Conservation (phyloP, 495 filamentous ascomycete genomes). For the Chaetomidium leptoderma region DNA sequence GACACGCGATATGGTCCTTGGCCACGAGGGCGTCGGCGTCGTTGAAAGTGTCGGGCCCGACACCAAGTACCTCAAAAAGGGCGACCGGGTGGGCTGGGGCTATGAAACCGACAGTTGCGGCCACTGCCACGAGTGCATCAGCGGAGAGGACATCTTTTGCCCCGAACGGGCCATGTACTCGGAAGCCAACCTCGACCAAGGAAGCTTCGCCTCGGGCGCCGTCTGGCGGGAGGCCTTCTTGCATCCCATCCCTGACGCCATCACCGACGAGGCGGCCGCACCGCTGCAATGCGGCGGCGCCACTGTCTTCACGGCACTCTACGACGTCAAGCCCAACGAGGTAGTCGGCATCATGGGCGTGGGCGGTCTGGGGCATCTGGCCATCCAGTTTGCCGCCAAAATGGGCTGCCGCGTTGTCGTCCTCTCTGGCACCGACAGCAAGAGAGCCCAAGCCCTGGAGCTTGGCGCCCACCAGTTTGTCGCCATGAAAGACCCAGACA, state of each 20-base stretch:
- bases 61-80: constrained; percentile 52
- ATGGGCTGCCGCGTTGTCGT: constrained; percentile 58
- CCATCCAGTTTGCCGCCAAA: constrained; percentile 55
- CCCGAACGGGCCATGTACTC: constrained; percentile 18
- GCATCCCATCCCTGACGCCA: constrained; percentile 40
- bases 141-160: constrained; percentile 24
- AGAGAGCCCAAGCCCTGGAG: constrained; percentile 50
- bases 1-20: constrained; percentile 23
- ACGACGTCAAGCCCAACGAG: constrained; percentile 36
- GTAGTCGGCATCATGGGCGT: constrained; percentile 52
- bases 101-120: constrained; percentile 36
- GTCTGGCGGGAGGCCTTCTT: constrained; percentile 34
- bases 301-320: constrained; percentile 51
- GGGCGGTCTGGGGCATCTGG: constrained; percentile 58
- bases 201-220: constrained; percentile 23
- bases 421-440: constrained; percentile 48
- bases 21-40: constrained; percentile 50
- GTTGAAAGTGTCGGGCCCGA: constrained; percentile 50
- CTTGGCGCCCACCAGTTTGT: constrained; percentile 57
- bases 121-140: constrained; percentile 19
- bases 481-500: constrained; percentile 27
- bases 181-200: constrained; percentile 16
- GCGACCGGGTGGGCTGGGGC: constrained; percentile 58
- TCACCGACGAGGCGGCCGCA: constrained; percentile 43
- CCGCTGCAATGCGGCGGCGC: constrained; percentile 57